Evolutionary conservation across 345 rosid species (phyloP).

Genomic region (Nephelium lappaceum): DNA sequence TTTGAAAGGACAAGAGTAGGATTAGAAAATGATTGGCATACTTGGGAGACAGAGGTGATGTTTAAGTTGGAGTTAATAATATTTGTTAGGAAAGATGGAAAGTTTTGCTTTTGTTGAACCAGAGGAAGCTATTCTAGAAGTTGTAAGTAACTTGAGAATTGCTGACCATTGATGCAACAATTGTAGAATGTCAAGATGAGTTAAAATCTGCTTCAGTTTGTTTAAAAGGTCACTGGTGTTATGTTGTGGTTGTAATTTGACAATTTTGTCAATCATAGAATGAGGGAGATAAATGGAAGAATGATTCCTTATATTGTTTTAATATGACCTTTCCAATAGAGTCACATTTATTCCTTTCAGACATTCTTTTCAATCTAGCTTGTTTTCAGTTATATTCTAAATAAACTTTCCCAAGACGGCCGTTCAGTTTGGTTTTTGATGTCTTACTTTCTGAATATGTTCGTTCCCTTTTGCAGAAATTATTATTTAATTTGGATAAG

Average conservation of each 20-base stretch:
- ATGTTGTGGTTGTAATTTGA: not conserved
- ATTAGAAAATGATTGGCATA: slow-evolving; percentile 5
- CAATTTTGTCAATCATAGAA: not conserved
- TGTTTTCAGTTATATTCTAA: not conserved
- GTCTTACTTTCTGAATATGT: slow-evolving; percentile 8
- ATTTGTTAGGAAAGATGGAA: not conserved
- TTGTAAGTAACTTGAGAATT: not conserved
- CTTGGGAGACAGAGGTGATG: not conserved
- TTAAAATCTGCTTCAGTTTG: not conserved
- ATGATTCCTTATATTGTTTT: not conserved
- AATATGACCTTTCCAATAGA: not conserved
- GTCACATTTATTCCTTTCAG: not conserved
- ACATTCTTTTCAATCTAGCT: not conserved
- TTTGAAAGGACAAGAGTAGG: not conserved
- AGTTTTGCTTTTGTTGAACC: not conserved
- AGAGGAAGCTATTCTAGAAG: not conserved
- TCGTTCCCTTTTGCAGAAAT: slow-evolving; percentile 50
- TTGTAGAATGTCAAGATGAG: not conserved
- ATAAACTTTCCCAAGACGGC: not conserved
- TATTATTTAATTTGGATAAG: slow-evolving; percentile 79
- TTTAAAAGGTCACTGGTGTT: not conserved
- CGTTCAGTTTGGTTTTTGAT: slow-evolving; percentile 15
- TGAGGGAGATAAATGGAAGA: not conserved
- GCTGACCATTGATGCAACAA: not conserved
- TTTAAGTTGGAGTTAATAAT: not conserved